Evolutionary conservation across 345 rosid species (phyloP), one percentile per base, ranked within the genome.

Genomic region (Adansonia digitata): DNA sequence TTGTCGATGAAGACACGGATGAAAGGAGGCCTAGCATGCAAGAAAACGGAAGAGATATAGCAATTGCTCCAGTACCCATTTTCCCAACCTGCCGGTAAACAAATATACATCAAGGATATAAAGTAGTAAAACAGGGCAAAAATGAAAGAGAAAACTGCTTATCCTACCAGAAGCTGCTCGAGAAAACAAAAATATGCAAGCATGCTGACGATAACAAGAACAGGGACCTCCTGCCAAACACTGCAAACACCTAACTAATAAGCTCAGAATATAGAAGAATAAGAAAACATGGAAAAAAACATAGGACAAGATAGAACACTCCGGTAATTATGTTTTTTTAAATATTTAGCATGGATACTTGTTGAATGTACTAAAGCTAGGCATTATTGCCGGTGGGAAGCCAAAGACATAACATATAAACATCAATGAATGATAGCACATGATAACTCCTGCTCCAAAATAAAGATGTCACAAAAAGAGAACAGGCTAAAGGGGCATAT

Each of bases 111-210:
- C 40, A 31, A 70, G 72, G 39, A 56, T 40, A 53, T 53, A 22
- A 26, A 71, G 18, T n/a, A 45, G 49, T 26, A 26, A 45, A 67
- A 62, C 49, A 60, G 10, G 39, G 26, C 14, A 29, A 56, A 55
- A 11, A 24, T 59, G 49, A 34, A 43, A 6, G 49, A 10, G n/a
- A 49, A 24, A 71, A 68, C 42, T 2, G 49, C 20, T 60, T 35
- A 77, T 53, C 81, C 74, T 86, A 92, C 97, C 94, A 94, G 74
- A 20, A 91, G 97, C 84, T 94, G 98, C 85, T 94, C 98, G 0
- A 94, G 95, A 83, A 89, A 92, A 75, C 98, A 94, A 77, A 94
- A 94, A 83, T 92, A 94, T 42, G 95, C 91, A 46, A 91, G 95
- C 95, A 92, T 92, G 86, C 97, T 94, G 78, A 94, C 80, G 49